phyloP scores from a whole-genome alignment of 495 filamentous ascomycete species.

The Symbiotaphrina buchneri region DNA sequence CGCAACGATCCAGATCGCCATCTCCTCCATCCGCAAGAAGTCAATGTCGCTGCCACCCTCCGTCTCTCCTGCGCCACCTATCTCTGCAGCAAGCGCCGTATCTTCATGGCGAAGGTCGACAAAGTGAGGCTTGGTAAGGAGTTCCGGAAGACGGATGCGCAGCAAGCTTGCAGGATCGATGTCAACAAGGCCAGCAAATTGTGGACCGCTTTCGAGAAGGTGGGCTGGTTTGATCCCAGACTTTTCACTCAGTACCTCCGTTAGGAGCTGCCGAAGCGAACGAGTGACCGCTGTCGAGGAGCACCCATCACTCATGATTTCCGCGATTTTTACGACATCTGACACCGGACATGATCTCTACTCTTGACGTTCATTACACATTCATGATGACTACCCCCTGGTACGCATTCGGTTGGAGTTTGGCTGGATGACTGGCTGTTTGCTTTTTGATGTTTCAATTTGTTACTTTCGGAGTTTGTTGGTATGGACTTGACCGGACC shows the following conservation, averaged over 20 bases:
- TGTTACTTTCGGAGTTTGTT: no score
- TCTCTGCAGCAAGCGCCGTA: conserved; percentile 82
- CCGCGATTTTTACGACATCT: no score
- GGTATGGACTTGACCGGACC: no score
- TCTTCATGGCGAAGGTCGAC: conserved; percentile 59
- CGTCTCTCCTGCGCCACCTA: conserved; percentile 81
- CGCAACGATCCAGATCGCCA: conserved; percentile 54
- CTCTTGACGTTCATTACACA: no score
- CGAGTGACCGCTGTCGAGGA: no score
- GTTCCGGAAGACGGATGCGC: conserved; percentile 93
- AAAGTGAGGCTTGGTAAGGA: conserved; percentile 52
- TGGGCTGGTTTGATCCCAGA: conserved; percentile 61
- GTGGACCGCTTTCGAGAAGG: conserved; percentile 76
- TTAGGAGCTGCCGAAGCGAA: neutral
- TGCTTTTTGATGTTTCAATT: no score
- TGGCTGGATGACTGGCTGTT: no score
- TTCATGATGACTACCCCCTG: no score
- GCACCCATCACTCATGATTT: no score
- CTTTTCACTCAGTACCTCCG: conserved; percentile 32
- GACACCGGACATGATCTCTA: no score
- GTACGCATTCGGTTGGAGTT: no score
- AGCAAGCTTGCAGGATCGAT: conserved; percentile 94
- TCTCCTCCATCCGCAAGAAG: conserved; percentile 60
- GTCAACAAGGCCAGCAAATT: conserved; percentile 97
- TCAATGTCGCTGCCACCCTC: conserved; percentile 55